These are phyloP conservation scores for Tetrahymena thermophila DNA, from an alignment of 73 alveolate genomes.

Conservation along the genomic window DNA sequence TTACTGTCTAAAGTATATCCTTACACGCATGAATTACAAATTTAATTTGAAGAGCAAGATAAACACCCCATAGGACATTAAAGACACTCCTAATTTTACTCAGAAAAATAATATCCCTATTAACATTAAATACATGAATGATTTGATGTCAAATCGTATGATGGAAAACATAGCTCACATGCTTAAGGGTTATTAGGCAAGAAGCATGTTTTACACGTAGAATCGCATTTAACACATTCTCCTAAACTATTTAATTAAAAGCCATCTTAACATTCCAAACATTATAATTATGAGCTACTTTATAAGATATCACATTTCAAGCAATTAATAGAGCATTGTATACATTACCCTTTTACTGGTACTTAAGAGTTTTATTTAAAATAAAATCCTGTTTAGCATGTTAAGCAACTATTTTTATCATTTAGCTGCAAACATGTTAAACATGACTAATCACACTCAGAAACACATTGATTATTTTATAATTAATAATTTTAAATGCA, in stretches of 20 bases:
- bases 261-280: neutral
- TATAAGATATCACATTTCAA: neutral
- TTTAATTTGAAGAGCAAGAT: neutral
- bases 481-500: neutral
- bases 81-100: neutral
- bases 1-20: neutral
- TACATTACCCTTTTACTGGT: neutral
- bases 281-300: neutral
- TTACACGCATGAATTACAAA: neutral
- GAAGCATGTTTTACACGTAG: neutral
- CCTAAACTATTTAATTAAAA: neutral
- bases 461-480: neutral
- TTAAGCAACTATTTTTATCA: neutral
- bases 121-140: neutral
- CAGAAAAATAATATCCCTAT: neutral
- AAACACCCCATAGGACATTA: neutral
- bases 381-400: neutral
- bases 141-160: neutral
- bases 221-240: neutral
- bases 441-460: neutral
- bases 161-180: neutral
- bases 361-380: neutral
- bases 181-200: neutral
- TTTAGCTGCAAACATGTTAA: neutral
- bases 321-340: neutral